These are phyloP conservation scores for Stephanodiscus triporus DNA, from an alignment of 108 stramenopile species.

Conservation along the genomic window DNA sequence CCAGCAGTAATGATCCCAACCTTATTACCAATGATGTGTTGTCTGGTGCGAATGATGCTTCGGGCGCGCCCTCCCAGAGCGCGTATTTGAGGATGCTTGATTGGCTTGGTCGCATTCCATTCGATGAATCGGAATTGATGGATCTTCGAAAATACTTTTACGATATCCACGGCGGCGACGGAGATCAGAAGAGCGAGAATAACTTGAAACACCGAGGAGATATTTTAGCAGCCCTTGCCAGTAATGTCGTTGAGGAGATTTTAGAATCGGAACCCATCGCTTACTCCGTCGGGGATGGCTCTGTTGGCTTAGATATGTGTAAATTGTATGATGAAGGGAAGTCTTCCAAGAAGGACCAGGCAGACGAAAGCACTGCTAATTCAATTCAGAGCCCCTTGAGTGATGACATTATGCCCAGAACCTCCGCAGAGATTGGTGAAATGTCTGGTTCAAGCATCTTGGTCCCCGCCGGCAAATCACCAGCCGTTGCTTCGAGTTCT, in stretches of 20 bases:
- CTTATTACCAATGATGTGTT: slow-evolving; percentile 64
- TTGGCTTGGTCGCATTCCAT: slow-evolving; percentile 86
- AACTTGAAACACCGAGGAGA: slow-evolving; percentile 85
- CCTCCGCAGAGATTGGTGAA: slow-evolving; percentile 12
- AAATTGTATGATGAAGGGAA: slow-evolving; percentile 30
- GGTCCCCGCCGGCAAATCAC: slow-evolving; percentile 18
- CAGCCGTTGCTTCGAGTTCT: slow-evolving; percentile 1
- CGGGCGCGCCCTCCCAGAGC: slow-evolving; percentile 80
- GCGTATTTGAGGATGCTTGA: slow-evolving; percentile 85
- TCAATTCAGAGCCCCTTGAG: background rate
- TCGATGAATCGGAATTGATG: slow-evolving; percentile 86
- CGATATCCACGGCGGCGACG: slow-evolving; percentile 66
- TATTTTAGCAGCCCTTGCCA: slow-evolving; percentile 81
- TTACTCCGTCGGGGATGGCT: slow-evolving; percentile 39
- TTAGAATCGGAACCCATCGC: slow-evolving; percentile 64
- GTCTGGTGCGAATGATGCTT: slow-evolving; percentile 62
- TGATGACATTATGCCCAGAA: slow-evolving; percentile 34
- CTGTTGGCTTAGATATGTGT: slow-evolving; percentile 72
- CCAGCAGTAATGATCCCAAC: slow-evolving; percentile 40
- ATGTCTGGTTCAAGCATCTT: slow-evolving; percentile 31
- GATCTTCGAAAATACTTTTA: slow-evolving; percentile 85
- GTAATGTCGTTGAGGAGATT: slow-evolving; percentile 81
- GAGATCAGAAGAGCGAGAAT: slow-evolving; percentile 72
- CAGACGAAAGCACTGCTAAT: background rate
- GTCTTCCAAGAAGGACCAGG: background rate